Conservation (phyloP, 208 protist species). For the Acanthamoeba royreba region DNA sequence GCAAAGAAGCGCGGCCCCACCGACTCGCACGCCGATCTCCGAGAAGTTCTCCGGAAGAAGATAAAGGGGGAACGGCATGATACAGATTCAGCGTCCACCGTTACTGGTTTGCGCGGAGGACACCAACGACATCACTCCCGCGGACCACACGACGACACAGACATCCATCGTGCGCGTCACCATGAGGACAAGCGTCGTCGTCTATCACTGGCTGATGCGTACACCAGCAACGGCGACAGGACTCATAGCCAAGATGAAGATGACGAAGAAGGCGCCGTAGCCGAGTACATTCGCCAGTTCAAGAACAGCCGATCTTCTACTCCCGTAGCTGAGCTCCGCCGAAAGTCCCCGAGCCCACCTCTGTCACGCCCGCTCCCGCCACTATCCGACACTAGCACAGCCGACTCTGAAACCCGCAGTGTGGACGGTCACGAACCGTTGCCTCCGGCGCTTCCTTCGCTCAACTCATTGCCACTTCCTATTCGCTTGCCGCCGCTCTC, state of each 20-base stretch:
- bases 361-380: not conserved
- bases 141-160: too few species aligned
- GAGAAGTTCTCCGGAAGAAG: not conserved
- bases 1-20: not conserved
- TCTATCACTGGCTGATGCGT: too few species aligned
- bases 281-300: slow-evolving; percentile 14
- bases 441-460: not conserved
- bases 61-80: not conserved
- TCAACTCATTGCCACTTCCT: not conserved
- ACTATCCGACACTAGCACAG: not conserved
- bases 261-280: not conserved
- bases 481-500: not conserved
- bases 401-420: not conserved
- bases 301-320: not conserved
- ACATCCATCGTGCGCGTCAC: too few species aligned
- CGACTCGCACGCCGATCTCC: not conserved
- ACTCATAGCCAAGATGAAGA: not conserved
- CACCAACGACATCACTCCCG: too few species aligned
- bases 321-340: too few species aligned
- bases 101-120: not conserved
- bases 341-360: not conserved
- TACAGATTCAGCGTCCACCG: not conserved
- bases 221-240: not conserved
- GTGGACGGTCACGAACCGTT: not conserved
- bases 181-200: too few species aligned